Conservation (phyloP, 192 early-diverging fungal genomes). For the Globomyces pollinis-pini region DNA sequence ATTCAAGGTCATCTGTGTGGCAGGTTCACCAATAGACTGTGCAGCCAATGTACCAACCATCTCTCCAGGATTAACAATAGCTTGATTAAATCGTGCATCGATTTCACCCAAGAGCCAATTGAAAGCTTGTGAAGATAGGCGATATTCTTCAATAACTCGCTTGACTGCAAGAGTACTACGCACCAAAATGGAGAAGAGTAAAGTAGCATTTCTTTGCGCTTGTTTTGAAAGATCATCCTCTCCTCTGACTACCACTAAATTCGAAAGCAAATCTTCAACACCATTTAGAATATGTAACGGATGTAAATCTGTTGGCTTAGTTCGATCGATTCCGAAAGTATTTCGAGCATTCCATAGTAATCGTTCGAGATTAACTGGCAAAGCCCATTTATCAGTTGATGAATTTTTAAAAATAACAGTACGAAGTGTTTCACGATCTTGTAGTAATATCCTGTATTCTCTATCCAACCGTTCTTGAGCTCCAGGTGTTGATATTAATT, state of each 20-base stretch:
- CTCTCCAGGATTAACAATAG: constrained; percentile 89
- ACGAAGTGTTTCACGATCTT: constrained; percentile 71
- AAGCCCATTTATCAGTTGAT: constrained; percentile 61
- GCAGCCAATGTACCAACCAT: constrained; percentile 98
- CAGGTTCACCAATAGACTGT: constrained; percentile 98
- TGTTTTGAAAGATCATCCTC: constrained; percentile 76
- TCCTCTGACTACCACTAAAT: constrained; percentile 75
- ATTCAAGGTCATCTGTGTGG: constrained; percentile 99
- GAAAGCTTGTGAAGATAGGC: constrained; percentile 77
- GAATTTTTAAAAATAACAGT: constrained; percentile 66
- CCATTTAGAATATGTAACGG: constrained; percentile 72
- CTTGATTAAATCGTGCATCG: constrained; percentile 79
- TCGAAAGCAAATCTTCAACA: constrained; percentile 63
- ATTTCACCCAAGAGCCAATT: constrained; percentile 94
- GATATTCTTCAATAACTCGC: constrained; percentile 85
- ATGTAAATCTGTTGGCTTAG: constrained; percentile 77
- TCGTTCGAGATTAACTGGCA: constrained; percentile 85
- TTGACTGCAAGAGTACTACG: constrained; percentile 76
- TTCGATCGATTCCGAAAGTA: constrained; percentile 74
- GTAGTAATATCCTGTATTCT: constrained; percentile 68
- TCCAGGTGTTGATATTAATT: constrained; percentile 65
- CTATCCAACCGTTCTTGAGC: constrained; percentile 68
- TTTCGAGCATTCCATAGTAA: constrained; percentile 87
- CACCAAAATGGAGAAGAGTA: constrained; percentile 81
- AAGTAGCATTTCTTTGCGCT: constrained; percentile 87